Evolutionary conservation across 176 grass and related monocot species (phyloP).

Genomic region (Avena atlantica): DNA sequence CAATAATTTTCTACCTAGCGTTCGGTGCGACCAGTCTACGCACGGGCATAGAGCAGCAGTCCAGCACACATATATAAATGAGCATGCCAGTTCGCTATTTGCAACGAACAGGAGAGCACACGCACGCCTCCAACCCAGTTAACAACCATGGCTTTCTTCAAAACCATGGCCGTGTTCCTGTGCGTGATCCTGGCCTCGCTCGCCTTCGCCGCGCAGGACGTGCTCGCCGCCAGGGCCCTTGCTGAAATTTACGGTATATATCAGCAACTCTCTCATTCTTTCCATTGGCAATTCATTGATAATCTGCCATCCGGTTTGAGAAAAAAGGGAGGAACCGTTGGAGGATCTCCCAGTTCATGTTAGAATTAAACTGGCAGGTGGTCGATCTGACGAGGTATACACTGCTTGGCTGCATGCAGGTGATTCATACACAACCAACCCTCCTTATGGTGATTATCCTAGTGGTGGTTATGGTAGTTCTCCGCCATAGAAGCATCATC

Average conservation of each 20-base stretch:
- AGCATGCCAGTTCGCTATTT: too few species aligned
- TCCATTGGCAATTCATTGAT: background rate
- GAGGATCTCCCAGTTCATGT: too few species aligned
- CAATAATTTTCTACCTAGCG: background rate
- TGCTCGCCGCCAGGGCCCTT: background rate
- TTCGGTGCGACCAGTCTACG: too few species aligned
- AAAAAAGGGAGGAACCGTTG: too few species aligned
- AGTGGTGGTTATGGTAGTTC: background rate
- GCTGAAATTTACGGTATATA: background rate
- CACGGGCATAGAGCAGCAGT: too few species aligned
- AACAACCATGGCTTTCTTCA: background rate
- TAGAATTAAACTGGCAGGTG: too few species aligned
- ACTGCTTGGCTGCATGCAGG: background rate
- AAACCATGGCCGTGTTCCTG: background rate
- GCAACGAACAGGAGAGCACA: background rate
- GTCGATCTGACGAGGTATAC: background rate
- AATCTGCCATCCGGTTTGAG: too few species aligned
- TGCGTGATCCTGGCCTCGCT: background rate
- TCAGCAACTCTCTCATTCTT: background rate
- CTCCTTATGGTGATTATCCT: background rate
- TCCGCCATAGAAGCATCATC: background rate
- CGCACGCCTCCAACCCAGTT: background rate
- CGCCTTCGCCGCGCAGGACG: background rate
- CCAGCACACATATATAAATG: background rate
- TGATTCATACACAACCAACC: background rate